Evolutionary conservation across 1,139 yeast genomes (phyloP).

Genomic region (Suhomyces panamericanus): DNA sequence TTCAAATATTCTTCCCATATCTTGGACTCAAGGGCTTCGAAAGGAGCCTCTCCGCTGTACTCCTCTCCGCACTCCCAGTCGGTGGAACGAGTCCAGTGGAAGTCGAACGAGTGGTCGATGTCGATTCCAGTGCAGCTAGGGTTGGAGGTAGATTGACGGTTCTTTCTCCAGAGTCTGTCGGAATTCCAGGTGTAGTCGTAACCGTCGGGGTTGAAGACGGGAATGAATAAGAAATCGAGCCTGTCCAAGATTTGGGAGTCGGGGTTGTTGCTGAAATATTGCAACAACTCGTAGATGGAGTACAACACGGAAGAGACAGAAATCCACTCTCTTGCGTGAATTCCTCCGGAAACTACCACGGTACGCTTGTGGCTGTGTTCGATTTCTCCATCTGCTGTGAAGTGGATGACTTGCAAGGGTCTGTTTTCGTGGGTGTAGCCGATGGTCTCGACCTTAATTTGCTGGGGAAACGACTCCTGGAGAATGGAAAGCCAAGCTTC

Average conservation of each 20-base stretch:
- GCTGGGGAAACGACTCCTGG: slow-evolving; percentile 56
- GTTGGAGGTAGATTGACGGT: slow-evolving; percentile 71
- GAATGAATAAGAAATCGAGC: slow-evolving; percentile 73
- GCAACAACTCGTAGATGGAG: slow-evolving; percentile 55
- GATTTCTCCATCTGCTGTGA: slow-evolving; percentile 45
- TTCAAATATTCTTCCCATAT: slow-evolving; percentile 67
- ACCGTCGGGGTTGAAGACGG: slow-evolving; percentile 90
- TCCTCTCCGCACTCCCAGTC: slow-evolving; percentile 82
- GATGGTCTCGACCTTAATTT: slow-evolving; percentile 59
- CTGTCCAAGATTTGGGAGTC: slow-evolving; percentile 32
- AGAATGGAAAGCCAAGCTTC: slow-evolving; percentile 70
- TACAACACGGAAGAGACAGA: slow-evolving; percentile 70
- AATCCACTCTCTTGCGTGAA: slow-evolving; percentile 92
- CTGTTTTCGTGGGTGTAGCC: slow-evolving; percentile 79
- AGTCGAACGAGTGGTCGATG: slow-evolving; percentile 81
- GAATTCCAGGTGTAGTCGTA: slow-evolving; percentile 77
- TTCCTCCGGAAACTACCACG: slow-evolving; percentile 77
- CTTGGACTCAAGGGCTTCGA: slow-evolving; percentile 73
- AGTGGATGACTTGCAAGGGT: slow-evolving; percentile 63
- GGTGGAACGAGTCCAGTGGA: slow-evolving; percentile 64
- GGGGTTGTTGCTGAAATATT: slow-evolving; percentile 47
- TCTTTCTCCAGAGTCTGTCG: slow-evolving; percentile 88
- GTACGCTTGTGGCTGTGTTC: slow-evolving; percentile 59
- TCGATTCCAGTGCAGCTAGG: slow-evolving; percentile 80
- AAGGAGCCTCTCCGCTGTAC: slow-evolving; percentile 73